phyloP scores from a whole-genome alignment of 2,329 filamentous ascomycete species.

The Pseudonectria foliicola region DNA sequence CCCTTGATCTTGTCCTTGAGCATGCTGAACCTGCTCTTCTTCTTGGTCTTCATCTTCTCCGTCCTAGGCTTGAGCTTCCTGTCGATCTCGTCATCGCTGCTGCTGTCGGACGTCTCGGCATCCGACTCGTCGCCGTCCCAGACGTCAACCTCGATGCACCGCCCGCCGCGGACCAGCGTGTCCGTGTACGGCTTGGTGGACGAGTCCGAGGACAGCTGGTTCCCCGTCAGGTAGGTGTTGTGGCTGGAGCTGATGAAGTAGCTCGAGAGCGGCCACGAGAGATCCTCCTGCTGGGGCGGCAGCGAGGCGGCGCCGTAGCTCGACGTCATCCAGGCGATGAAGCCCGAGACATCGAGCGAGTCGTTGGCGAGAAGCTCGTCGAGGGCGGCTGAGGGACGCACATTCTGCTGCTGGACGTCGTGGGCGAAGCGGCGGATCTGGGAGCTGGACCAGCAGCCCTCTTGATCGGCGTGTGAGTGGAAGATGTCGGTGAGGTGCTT shows the following conservation, averaged over 20 bases:
- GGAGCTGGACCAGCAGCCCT: conserved; percentile 38
- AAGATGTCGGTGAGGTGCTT: conserved; percentile 41
- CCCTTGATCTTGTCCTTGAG: conserved; percentile 50
- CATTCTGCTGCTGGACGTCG: conserved; percentile 36
- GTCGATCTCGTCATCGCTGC: conserved; percentile 47
- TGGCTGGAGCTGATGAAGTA: conserved; percentile 94
- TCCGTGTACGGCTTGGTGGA: conserved; percentile 84
- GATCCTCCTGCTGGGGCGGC: conserved; percentile 37
- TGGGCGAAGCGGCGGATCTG: conserved; percentile 40
- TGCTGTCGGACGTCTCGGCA: conserved; percentile 37
- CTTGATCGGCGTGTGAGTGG: conserved; percentile 33
- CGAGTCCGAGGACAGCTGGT: conserved; percentile 79
- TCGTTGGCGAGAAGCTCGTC: conserved; percentile 19
- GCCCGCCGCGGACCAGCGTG: conserved; percentile 74
- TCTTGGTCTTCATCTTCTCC: conserved; percentile 56
- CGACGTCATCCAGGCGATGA: conserved; percentile 52
- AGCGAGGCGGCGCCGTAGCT: conserved; percentile 35
- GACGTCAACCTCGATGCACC: conserved; percentile 90
- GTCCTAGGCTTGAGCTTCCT: conserved; percentile 40
- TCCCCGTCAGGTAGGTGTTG: conserved; percentile 87
- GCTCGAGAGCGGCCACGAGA: conserved; percentile 75
- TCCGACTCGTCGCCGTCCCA: conserved; percentile 81
- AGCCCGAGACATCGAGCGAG: conserved; percentile 40
- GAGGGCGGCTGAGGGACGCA: conserved; percentile 19
- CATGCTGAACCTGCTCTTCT: conserved; percentile 52